These are phyloP conservation scores for Leishmania gerbilli DNA, from an alignment of 208 protist genomes.

Conservation along the genomic window DNA sequence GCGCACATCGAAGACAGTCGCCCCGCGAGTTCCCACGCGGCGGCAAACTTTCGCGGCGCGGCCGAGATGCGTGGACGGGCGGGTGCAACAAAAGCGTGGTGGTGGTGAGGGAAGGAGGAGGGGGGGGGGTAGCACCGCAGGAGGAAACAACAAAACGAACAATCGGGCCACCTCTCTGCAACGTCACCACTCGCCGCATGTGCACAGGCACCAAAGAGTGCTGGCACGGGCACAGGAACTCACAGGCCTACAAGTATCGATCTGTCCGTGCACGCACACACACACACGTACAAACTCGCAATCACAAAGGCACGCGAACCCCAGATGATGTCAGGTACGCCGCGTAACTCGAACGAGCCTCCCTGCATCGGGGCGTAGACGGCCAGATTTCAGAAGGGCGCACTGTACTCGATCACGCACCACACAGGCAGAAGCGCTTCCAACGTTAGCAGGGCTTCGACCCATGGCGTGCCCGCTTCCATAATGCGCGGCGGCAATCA, in stretches of 20 bases:
- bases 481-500: not conserved
- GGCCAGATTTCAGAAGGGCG: not conserved
- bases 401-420: not conserved
- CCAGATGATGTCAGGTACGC: not conserved
- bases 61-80: not conserved
- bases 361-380: not conserved
- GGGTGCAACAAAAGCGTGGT: not conserved
- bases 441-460: not conserved
- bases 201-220: not conserved
- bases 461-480: not conserved
- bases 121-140: not conserved
- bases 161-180: not conserved
- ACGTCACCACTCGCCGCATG: not conserved
- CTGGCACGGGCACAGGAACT: not conserved
- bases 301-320: not conserved
- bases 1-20: not conserved
- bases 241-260: not conserved
- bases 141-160: not conserved
- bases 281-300: not conserved
- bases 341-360: not conserved
- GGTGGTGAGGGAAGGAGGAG: too few relatives aligned
- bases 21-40: not conserved
- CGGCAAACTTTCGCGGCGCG: not conserved
- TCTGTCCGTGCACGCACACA: not conserved
- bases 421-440: not conserved